Evolutionary conservation across 1,284 basidiomycete species (phyloP), one percentile per base, ranked within the genome.

Genomic region (Apiotrichum sp.): DNA sequence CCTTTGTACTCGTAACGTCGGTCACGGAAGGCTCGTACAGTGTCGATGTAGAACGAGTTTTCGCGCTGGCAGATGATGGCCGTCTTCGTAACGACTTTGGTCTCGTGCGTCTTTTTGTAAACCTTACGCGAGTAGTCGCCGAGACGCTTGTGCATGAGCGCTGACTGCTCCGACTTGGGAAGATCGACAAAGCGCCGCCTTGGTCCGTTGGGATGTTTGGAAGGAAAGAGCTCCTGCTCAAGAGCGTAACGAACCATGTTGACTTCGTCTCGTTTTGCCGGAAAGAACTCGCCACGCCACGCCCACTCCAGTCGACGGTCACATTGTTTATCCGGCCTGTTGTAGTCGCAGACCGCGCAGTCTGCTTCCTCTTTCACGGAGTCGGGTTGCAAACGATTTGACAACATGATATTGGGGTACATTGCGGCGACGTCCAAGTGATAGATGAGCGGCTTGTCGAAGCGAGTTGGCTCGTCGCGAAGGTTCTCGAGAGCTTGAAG

Each of bases 361-460:
- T 87, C 89, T 7, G 93, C 86, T 76, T 98, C 96, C 70, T 95
- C 90, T 14, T 98, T 89, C 76, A 98, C 89, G 1, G 96, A 96
- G 76, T 99, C 96, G 2, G 96, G 96, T 68, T 99, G 96, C 3
- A 99, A 83, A 53, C 96, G 89, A 74, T 99, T 98, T 34, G 93
- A 97, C 80, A 99, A 87, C 96, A 99, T 99, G 84, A 99, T 98
- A 78, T 98, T 99, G 57, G 96, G 96, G 72, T 99, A 98, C 96
- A 99, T 99, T 64, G 96, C 96, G 1, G 96, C 96, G 61, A 99
- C 96, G 71, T 99, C 96, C 70, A 98, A 78, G 77, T 99, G 96
- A 77, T 99, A 99, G 71, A 99, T 98, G 64, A 98, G 84, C 0
- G 96, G 96, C 31, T 86, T 87, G 78, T 98, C 95, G 52, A 83